Base-by-base conservation (phyloP, 23 red algal genomes). In the Gracilaria gracilis region DNA sequence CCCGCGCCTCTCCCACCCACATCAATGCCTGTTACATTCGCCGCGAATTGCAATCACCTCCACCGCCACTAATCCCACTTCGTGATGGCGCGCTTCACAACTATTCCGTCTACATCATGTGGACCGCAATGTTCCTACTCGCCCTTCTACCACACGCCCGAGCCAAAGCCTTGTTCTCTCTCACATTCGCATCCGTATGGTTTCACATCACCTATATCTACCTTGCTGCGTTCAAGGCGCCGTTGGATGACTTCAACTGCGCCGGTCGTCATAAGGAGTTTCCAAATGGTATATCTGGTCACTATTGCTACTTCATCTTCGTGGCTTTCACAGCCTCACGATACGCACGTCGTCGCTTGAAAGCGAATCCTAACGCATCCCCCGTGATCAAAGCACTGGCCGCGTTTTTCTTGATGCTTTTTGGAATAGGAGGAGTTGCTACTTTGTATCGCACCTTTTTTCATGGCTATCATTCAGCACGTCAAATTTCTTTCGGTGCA, bases 291-390 rank as follows among this genome's bases (percentile, higher is more conserved):
- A 85, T 97, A 32, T 94, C 90, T 35, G 95, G 95, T 23, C 95
- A 97, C 79, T 97, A 97, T 35, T 93, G 89, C 35, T 97, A 97
- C 71, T 97, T 97, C 58, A 85, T 78, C 33, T 97, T 93, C 81
- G 86, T 85, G 32, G 64, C 88, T 28, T 84, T 97, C 76, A 77
- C 82, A 33, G 71, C 91, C 2, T 49, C 58, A 21, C 38, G 57
- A 13, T 91, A 67, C 32, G 83, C 85, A 0, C 82, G 49, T 4
- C 40, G 53, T 39, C 50, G 75, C 8, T 77, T 91, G 27, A 57
- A 48, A 17, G 44, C 61, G 34, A 80, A 75, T 51, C 70, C 92
- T 42, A 42, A 70, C 62, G 50, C 77, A 35, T 75, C 92, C 16
- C 70, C 37, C 9, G 37, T 73, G 20, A 34, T 86, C 62, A 44